Base-by-base conservation (phyloP, 2,329 filamentous ascomycete species). In the Zalaria obscura region DNA sequence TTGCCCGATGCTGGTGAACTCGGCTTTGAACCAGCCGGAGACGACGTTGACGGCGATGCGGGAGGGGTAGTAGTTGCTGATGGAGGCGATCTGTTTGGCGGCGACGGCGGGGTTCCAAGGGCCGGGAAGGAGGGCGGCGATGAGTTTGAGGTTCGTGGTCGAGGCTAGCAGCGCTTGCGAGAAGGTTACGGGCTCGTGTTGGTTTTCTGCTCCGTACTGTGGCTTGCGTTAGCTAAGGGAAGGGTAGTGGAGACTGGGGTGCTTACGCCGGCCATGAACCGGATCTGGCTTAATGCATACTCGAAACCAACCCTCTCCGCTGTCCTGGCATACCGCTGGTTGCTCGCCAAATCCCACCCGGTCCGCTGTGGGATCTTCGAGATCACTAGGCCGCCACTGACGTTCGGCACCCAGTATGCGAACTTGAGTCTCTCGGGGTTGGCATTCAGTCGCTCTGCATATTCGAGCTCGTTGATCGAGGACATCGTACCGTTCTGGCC, bases 391-490 rank as follows among this genome's bases (percentile, higher is more conserved):
- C 68, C 69, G 27, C 69, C 69, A 0, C 67, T 71, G 3, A 72
- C 69, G 45, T 72, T 72, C 10, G 69, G 69, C 0, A 72, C 67
- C 69, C 68, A 72, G 52, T 71, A 72, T 39, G 67, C 67, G 49
- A 70, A 69, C 32, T 67, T 62, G 37, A 70, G 52, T 3, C 66
- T 59, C 28, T 63, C 55, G 1, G 64, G 61, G 39, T 66, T 59
- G 40, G 59, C 50, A 41, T 69, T 69, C 36, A 69, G 45, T 18
- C 56, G 48, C 40, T 64, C 52, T 50, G 58, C 52, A 41, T 61
- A 56, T 35, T 47, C 48, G 34, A 61, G 41, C 28, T 52, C 52
- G 32, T 48, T 42, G 18, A 32, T 32, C 18, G 18, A 18, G 18
- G 18, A 18, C 18, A 18, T 18, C 18, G 18, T 18, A 18, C 18